These are phyloP conservation scores for Ogataea corticis DNA, from an alignment of 805 yeast species.

Conservation along the genomic window DNA sequence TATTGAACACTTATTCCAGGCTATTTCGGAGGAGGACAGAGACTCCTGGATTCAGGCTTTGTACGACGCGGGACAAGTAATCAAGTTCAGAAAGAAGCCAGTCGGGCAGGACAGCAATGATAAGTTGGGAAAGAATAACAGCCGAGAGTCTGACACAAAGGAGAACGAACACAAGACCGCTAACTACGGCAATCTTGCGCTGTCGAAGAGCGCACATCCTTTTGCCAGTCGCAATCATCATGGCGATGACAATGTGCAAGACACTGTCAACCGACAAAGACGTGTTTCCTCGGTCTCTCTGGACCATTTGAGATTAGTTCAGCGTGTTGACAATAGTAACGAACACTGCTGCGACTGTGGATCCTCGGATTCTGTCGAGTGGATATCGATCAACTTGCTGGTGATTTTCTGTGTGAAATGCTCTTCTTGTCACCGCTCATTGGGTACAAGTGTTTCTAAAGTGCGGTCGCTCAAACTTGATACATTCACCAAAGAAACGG, in stretches of 20 bases:
- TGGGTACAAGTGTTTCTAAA: slow-evolving; percentile 82
- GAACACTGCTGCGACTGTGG: slow-evolving; percentile 79
- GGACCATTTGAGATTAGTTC: slow-evolving; percentile 39
- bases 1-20: slow-evolving; percentile 70
- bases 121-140: not conserved
- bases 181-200: not conserved
- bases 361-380: slow-evolving; percentile 63
- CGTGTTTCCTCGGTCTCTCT: slow-evolving; percentile 37
- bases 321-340: slow-evolving; percentile 53
- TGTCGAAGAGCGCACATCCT: not conserved
- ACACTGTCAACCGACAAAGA: slow-evolving; percentile 19
- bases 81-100: slow-evolving; percentile 22
- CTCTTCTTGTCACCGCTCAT: slow-evolving; percentile 82
- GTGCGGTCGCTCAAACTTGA: slow-evolving; percentile 79
- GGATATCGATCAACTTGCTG: slow-evolving; percentile 79
- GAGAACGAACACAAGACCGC: not conserved
- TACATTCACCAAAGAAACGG: slow-evolving; percentile 59
- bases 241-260: not conserved
- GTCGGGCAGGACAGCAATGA: not conserved
- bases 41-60: slow-evolving; percentile 67
- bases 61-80: slow-evolving; percentile 49
- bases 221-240: not conserved
- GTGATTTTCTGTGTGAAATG: slow-evolving; percentile 80
- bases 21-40: slow-evolving; percentile 66
- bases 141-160: not conserved